Conservation (phyloP, 495 filamentous ascomycete species). For the Tuber umbilicatum region DNA sequence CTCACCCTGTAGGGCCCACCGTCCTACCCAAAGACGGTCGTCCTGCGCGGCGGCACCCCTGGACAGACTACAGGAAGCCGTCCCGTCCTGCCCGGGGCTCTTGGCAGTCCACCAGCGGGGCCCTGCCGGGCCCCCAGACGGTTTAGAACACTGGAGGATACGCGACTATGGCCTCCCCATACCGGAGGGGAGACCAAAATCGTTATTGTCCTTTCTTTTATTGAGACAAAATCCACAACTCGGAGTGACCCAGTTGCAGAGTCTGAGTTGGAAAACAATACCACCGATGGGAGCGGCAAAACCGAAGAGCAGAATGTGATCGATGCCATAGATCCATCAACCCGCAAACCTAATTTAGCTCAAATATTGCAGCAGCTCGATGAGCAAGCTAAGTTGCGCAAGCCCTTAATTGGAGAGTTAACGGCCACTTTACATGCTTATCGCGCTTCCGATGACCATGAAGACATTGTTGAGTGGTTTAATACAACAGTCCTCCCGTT, state of each 20-base stretch:
- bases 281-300: not conserved
- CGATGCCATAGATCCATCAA: not conserved
- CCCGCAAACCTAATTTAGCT: not conserved
- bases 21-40: no score
- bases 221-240: not conserved
- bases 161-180: not conserved
- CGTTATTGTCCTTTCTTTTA: not conserved
- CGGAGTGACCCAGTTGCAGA: not conserved
- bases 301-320: not conserved
- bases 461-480: not conserved
- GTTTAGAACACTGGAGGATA: no score
- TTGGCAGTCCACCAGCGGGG: no score
- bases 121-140: no score
- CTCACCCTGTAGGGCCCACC: no score
- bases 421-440: not conserved
- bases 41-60: no score
- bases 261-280: not conserved
- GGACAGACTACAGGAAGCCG: no score
- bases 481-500: not conserved
- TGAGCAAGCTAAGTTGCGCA: not conserved
- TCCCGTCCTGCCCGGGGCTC: no score
- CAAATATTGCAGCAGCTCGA: not conserved
- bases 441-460: not conserved
- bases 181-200: not conserved
- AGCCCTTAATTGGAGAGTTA: not conserved